Evolutionary conservation across 768 basidiomycete species (phyloP), one percentile per base, ranked within the genome.

Genomic region (Mycena indigotica): DNA sequence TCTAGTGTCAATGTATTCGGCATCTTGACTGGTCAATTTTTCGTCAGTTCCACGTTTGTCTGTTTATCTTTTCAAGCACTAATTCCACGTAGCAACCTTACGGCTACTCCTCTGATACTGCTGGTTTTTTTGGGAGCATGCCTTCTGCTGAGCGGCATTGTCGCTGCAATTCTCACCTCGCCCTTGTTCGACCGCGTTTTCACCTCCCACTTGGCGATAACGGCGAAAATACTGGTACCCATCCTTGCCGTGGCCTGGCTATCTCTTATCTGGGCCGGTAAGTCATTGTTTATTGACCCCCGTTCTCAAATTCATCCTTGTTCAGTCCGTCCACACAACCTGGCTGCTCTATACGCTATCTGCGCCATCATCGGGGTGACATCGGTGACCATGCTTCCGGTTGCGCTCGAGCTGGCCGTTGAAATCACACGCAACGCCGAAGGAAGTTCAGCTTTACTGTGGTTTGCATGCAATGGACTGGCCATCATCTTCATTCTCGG

Each of bases 101-200:
- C 28, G 91, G 91, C 3, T 94, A 94, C 70, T 82, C 84, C 0
- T 73, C 80, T 25, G 79, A 83, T 56, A 77, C 72, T n/a, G 78
- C 85, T 29, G 91, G 91, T 5, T 75, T 91, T n/a, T 32, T 73
- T 93, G 73, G 88, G 90, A 32, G 83, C 83, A 10, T 78, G 79
- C 29, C 70, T 92, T 30, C 79, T 92, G 15, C 72, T 92, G 30
- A 77, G 86, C 0, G 92, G 93, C 21, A 82, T 94, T 56, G 70
- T 89, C 2, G 80, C 84, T 10, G 87, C 92, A 0, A 73, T 86
- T 28, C 65, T 86, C 49, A 82, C 86, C 0, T 84, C 91, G 0
- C 93, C 92, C 0, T 70, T 93, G 3, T 87, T 92, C 65, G 92
- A 93, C 66, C 84, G 91, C 19, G 83, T 92, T n/a, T 83, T 94